Evolutionary conservation across 2,329 filamentous ascomycete genomes (phyloP).

Genomic region (Microcyclosporella mali): DNA sequence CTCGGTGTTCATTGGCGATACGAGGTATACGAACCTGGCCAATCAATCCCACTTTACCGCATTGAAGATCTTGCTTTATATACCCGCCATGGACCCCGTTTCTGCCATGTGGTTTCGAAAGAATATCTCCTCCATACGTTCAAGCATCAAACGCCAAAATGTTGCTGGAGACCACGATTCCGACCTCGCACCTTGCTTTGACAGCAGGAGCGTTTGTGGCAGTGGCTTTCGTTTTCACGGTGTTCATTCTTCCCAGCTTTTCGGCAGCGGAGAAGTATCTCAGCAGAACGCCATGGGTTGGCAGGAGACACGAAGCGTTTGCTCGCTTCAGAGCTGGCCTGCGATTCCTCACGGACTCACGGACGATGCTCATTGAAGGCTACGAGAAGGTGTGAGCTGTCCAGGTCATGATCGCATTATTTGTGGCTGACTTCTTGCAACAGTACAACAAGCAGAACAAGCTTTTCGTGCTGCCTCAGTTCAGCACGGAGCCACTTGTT

Average conservation of each 20-base stretch:
- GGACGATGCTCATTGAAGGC: slow-evolving; percentile 12
- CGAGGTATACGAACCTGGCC: too few relatives aligned
- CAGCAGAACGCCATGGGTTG: slow-evolving; percentile 14
- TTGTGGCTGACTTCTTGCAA: neutral
- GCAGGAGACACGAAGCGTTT: slow-evolving; percentile 15
- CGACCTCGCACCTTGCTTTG: neutral
- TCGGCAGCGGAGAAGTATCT: slow-evolving; percentile 9
- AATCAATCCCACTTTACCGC: too few relatives aligned
- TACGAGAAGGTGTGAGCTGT: slow-evolving; percentile 12
- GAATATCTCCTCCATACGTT: too few relatives aligned
- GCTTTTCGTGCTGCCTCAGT: slow-evolving; percentile 20
- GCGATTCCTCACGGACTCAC: slow-evolving; percentile 10
- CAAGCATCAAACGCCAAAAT: neutral
- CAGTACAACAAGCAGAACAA: slow-evolving; percentile 4
- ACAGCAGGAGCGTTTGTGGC: slow-evolving; percentile 8
- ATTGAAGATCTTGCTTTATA: too few relatives aligned
- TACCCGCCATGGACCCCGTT: too few relatives aligned
- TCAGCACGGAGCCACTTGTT: slow-evolving; percentile 14
- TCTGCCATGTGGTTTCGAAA: too few relatives aligned
- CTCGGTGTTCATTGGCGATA: too few relatives aligned
- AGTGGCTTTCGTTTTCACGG: slow-evolving; percentile 7
- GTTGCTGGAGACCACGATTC: neutral
- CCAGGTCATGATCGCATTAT: neutral
- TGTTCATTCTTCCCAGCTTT: slow-evolving; percentile 10
- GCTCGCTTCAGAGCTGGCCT: slow-evolving; percentile 12